Evolutionary conservation across 1,139 yeast species (phyloP).

Genomic region (Saccharomyces pastorianus): DNA sequence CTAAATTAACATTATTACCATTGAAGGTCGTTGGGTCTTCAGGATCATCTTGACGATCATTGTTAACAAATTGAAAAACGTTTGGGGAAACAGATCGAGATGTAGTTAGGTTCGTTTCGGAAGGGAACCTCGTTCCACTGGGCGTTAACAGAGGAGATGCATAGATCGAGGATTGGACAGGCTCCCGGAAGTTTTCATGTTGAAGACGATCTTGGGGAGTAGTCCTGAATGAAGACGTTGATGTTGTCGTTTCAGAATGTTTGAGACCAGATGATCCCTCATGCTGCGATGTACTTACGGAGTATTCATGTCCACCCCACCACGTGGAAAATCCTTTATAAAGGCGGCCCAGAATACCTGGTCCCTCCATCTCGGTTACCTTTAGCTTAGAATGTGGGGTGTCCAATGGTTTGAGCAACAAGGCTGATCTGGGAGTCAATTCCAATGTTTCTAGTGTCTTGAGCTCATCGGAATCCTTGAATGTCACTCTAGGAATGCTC

Average conservation of each 20-base stretch:
- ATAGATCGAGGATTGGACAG: slow-evolving; percentile 23
- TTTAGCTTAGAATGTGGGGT: slow-evolving; percentile 8
- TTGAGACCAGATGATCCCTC: neutral
- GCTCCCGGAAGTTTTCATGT: slow-evolving; percentile 1
- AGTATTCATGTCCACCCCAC: slow-evolving; percentile 19
- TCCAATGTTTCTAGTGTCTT: slow-evolving; percentile 40
- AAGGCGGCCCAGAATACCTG: slow-evolving; percentile 30
- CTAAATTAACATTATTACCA: slow-evolving; percentile 40
- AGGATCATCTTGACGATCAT: slow-evolving; percentile 19
- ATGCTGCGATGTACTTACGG: neutral
- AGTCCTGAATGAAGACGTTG: neutral
- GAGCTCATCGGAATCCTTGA: slow-evolving; percentile 46
- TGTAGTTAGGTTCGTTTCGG: slow-evolving; percentile 10
- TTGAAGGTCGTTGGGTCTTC: slow-evolving; percentile 35
- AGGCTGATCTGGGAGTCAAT: slow-evolving; percentile 55
- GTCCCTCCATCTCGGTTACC: slow-evolving; percentile 20
- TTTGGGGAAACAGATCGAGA: slow-evolving; percentile 29
- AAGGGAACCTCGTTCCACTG: slow-evolving; percentile 14
- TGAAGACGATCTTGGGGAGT: neutral
- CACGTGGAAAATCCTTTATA: slow-evolving; percentile 29
- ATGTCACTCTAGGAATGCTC: slow-evolving; percentile 37
- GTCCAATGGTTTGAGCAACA: slow-evolving; percentile 49
- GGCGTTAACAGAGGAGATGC: slow-evolving; percentile 19
- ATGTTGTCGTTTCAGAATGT: neutral
- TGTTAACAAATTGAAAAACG: slow-evolving; percentile 21